These are phyloP conservation scores for Omphalea diandra DNA, from an alignment of 441 rosid genomes.

Conservation along the genomic window DNA sequence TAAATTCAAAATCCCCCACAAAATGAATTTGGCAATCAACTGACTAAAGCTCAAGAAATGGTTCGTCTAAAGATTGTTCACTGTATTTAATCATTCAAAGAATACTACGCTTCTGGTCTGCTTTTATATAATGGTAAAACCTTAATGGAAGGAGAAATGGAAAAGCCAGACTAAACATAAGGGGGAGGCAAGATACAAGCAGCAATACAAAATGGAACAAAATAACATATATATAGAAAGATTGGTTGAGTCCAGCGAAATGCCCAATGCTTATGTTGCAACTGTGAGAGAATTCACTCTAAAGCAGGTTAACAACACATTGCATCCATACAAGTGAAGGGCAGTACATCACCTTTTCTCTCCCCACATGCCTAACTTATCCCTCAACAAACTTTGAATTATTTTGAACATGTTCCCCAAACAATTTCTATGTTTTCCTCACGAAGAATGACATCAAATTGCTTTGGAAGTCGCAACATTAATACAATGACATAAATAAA, in stretches of 20 bases:
- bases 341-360: neutral
- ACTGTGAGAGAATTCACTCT: neutral
- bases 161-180: neutral
- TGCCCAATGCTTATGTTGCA: neutral
- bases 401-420: neutral
- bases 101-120: too few relatives aligned
- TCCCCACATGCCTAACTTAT: too few relatives aligned
- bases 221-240: neutral
- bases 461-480: neutral
- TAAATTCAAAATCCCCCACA: neutral
- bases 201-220: neutral
- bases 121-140: too few relatives aligned
- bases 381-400: neutral
- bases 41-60: neutral
- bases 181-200: neutral
- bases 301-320: neutral
- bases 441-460: neutral
- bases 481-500: neutral
- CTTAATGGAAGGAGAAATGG: too few relatives aligned
- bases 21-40: slow-evolving; percentile 3
- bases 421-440: neutral
- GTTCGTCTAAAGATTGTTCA: too few relatives aligned
- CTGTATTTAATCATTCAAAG: too few relatives aligned
- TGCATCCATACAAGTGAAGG: neutral
- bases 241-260: neutral